Conservation (phyloP, 139 green algal species). For the Coccomyxa sp. region DNA sequence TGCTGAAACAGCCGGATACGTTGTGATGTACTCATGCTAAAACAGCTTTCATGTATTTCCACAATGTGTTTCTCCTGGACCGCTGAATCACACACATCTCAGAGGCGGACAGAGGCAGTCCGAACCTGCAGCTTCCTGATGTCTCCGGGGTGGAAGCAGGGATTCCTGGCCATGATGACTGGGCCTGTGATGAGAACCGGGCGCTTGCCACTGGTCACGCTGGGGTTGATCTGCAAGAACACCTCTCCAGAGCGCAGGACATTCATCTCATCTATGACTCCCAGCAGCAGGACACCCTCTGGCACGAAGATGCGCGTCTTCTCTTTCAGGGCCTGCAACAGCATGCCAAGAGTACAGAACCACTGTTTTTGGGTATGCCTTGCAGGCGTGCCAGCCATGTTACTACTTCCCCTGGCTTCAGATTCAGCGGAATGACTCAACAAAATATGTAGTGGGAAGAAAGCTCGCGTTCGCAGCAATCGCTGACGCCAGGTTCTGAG, state of each 20-base stretch:
- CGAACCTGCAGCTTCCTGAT: conserved; percentile 12
- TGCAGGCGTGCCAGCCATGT: neutral
- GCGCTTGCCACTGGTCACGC: neutral
- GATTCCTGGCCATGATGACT: conserved; percentile 38
- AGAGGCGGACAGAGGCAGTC: no score
- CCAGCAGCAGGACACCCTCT: conserved; percentile 19
- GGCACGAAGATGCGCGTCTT: conserved; percentile 17
- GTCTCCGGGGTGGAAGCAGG: conserved; percentile 42
- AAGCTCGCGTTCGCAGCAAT: neutral
- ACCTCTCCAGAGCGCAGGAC: conserved; percentile 25
- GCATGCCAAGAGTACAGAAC: neutral
- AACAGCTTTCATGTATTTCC: no score
- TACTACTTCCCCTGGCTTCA: neutral
- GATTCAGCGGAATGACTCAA: neutral
- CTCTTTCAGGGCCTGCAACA: conserved; percentile 6
- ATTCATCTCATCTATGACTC: conserved; percentile 31
- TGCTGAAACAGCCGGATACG: no score
- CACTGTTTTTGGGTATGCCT: neutral
- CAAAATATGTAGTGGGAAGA: neutral
- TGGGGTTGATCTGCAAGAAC: conserved; percentile 19
- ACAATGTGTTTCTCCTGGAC: no score
- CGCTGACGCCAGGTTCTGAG: no score
- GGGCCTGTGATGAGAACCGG: conserved; percentile 14
- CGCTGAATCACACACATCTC: no score
- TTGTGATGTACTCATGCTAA: no score